Conservation (phyloP, 768 basidiomycete genomes). For the Cystobasidiopsis lactophilus region DNA sequence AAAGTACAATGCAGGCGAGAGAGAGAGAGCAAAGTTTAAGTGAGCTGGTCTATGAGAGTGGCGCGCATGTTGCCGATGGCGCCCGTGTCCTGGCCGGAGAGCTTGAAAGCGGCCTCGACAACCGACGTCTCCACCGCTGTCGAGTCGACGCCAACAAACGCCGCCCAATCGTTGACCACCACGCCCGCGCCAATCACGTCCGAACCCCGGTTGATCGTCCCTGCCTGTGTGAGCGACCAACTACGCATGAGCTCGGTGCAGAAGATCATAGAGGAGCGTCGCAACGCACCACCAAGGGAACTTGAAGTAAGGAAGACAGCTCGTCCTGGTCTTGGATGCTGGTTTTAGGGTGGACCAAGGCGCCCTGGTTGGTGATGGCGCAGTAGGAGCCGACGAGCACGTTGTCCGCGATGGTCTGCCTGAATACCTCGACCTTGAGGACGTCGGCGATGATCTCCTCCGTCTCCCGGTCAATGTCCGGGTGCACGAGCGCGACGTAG, state of each 20-base stretch:
- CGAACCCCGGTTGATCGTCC: constrained; percentile 93
- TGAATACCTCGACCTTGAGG: constrained; percentile 94
- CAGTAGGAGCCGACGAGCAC: constrained; percentile 93
- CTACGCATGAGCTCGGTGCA: not conserved
- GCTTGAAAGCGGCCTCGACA: constrained; percentile 80
- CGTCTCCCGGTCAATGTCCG: constrained; percentile 91
- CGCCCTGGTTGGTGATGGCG: constrained; percentile 86
- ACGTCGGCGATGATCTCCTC: constrained; percentile 99
- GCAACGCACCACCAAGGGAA: constrained; percentile 68
- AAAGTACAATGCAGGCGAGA: too few species aligned
- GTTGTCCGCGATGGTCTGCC: constrained; percentile 90
- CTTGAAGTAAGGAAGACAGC: constrained; percentile 72
- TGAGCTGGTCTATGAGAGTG: constrained; percentile 76
- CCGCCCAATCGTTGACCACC: constrained; percentile 60
- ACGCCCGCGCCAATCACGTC: constrained; percentile 94
- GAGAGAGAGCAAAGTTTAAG: constrained; percentile 26
- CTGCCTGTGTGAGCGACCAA: constrained; percentile 38
- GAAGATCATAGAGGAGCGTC: not conserved
- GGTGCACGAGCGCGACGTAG: constrained; percentile 95
- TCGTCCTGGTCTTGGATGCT: constrained; percentile 95
- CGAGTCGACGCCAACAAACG: constrained; percentile 95
- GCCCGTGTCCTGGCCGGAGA: constrained; percentile 60
- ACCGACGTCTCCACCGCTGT: constrained; percentile 99
- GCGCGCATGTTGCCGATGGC: constrained; percentile 84
- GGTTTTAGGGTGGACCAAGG: constrained; percentile 91